Percentiles rank a stretch among this genome's conserved stretches.
phyloP scores from a whole-genome alignment of 2,329 filamentous ascomycete genomes.

The Aspergillus fischeri region DNA sequence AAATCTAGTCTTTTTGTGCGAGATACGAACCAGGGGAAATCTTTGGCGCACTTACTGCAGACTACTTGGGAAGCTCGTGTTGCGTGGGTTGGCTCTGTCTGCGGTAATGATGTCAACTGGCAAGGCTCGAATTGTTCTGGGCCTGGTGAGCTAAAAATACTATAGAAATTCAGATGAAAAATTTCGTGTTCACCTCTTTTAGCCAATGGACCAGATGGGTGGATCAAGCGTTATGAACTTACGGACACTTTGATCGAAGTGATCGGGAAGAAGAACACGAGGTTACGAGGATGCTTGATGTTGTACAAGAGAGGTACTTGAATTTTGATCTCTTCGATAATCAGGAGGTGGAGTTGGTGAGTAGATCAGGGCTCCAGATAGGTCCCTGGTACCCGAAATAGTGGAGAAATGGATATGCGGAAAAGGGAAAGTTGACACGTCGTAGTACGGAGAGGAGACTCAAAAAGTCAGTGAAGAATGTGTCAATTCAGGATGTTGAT shows the following conservation, averaged over 20 bases:
- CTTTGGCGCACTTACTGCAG: neutral
- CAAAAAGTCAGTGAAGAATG: neutral
- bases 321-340: neutral
- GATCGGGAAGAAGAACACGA: neutral
- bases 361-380: neutral
- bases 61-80: neutral
- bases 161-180: neutral
- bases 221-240: neutral
- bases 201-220: too few relatives aligned
- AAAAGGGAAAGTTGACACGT: slow-evolving; percentile 13
- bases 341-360: neutral
- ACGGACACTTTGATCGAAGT: neutral
- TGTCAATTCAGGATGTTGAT: neutral
- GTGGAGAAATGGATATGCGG: slow-evolving; percentile 4
- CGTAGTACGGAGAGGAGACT: neutral
- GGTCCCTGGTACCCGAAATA: neutral
- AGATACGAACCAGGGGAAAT: neutral
- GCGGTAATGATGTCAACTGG: neutral
- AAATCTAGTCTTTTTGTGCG: neutral
- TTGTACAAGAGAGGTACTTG: neutral
- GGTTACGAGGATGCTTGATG: neutral
- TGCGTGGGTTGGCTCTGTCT: neutral
- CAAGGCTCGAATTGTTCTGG: neutral
- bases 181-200: neutral
- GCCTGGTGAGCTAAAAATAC: neutral